Conservation (phyloP, 1,284 basidiomycete genomes). For the Cryptococcus sp. region DNA sequence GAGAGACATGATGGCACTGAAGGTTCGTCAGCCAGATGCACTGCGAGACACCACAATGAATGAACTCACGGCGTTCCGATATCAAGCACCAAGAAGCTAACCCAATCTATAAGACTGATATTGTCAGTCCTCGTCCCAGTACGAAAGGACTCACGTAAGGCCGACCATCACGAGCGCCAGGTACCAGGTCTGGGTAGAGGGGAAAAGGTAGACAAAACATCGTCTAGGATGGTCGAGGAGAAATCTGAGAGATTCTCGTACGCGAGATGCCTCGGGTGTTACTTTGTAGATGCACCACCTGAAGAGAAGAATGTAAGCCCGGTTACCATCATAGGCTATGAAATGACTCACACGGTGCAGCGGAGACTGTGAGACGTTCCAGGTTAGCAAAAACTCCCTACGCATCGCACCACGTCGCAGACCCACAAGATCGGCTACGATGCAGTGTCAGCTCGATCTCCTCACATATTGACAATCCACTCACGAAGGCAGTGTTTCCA, state of each 20-base stretch:
- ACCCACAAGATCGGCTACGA: constrained; percentile 68
- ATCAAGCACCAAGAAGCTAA: constrained; percentile 83
- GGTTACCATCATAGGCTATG: background rate
- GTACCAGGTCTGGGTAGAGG: constrained; percentile 93
- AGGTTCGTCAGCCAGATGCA: background rate
- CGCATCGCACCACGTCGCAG: background rate
- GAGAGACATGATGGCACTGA: constrained; percentile 61
- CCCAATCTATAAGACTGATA: constrained; percentile 72
- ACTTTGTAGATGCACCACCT: constrained; percentile 73
- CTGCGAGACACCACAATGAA: background rate
- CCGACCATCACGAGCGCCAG: constrained; percentile 64
- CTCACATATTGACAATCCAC: constrained; percentile 43
- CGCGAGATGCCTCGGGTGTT: constrained; percentile 59
- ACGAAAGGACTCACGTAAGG: constrained; percentile 60
- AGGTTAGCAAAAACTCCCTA: background rate
- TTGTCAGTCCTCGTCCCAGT: background rate
- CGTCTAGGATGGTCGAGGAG: constrained; percentile 90
- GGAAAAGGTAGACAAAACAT: constrained; percentile 93
- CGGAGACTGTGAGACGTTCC: constrained; percentile 54
- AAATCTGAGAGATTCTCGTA: constrained; percentile 81
- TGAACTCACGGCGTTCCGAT: constrained; percentile 62
- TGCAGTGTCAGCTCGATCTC: constrained; percentile 9
- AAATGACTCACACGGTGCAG: constrained; percentile 57
- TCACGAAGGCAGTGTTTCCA: constrained; percentile 87
- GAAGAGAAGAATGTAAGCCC: constrained; percentile 5